Evolutionary conservation across 2,329 filamentous ascomycete genomes (phyloP).

Genomic region (Beauveria asiatica): DNA sequence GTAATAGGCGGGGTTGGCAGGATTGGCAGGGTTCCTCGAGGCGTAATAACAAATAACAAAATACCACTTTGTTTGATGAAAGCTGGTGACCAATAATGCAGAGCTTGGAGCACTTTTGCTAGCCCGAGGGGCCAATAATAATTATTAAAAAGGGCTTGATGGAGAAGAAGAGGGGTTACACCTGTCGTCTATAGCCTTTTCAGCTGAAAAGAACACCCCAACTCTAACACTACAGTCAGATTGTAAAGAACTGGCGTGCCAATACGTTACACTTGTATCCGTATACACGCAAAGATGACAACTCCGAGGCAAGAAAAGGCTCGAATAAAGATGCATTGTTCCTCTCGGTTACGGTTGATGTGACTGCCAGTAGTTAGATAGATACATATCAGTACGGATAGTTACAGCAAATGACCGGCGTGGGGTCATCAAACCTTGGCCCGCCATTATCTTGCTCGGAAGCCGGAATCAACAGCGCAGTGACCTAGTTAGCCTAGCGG

Average conservation of each 20-base stretch:
- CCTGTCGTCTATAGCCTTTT: background rate
- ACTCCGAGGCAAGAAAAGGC: background rate
- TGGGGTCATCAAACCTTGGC: background rate
- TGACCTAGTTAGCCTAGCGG: too few relatives aligned
- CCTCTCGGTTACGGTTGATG: too few relatives aligned
- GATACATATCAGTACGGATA: too few relatives aligned
- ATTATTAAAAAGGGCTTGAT: background rate
- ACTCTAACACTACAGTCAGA: too few relatives aligned
- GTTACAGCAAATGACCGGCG: background rate
- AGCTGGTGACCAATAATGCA: background rate
- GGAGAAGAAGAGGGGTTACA: background rate
- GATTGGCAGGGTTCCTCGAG: too few relatives aligned
- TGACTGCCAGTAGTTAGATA: too few relatives aligned
- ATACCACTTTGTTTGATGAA: too few relatives aligned
- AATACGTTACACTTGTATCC: too few relatives aligned
- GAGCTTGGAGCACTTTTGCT: background rate
- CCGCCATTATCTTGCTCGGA: background rate
- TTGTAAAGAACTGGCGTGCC: too few relatives aligned
- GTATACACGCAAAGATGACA: too few relatives aligned
- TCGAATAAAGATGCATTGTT: too few relatives aligned
- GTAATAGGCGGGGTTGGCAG: background rate
- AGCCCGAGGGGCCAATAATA: background rate
- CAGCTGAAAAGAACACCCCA: background rate
- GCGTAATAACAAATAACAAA: too few relatives aligned
- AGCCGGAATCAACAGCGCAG: background rate